Conservation (phyloP, 2,329 filamentous ascomycete species). For the Cercospora berteroae region DNA sequence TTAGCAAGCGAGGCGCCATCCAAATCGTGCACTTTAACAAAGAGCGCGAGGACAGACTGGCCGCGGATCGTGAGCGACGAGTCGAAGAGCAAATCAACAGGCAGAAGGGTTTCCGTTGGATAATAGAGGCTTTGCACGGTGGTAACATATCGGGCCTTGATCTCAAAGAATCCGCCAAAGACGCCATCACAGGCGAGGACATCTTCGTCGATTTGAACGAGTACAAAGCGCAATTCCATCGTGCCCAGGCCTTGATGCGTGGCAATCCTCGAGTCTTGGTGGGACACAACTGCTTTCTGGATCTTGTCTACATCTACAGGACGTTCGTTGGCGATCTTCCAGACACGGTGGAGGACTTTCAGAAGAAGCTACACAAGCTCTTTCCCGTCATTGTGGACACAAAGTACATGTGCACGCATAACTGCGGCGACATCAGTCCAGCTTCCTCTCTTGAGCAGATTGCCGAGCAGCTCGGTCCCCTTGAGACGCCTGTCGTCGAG, state of each 20-base stretch:
- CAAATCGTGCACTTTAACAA: constrained; percentile 45
- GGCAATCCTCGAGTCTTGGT: constrained; percentile 54
- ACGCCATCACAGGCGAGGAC: constrained; percentile 36
- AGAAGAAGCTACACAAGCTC: constrained; percentile 49
- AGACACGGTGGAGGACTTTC: constrained; percentile 54
- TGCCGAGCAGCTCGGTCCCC: constrained; percentile 42
- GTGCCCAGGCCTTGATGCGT: constrained; percentile 45
- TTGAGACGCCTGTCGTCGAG: constrained; percentile 44
- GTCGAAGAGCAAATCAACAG: constrained; percentile 43
- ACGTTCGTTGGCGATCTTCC: constrained; percentile 61
- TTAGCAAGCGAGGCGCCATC: constrained; percentile 45
- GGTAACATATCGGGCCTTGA: constrained; percentile 41
- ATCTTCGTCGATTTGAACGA: constrained; percentile 39
- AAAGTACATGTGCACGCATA: constrained; percentile 61
- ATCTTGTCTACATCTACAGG: constrained; percentile 63
- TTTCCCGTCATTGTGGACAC: constrained; percentile 62
- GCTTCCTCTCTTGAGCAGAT: constrained; percentile 51
- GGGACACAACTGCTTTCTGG: constrained; percentile 64
- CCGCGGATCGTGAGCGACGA: constrained; percentile 40
- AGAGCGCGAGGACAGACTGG: constrained; percentile 45
- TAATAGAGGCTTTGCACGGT: constrained; percentile 49
- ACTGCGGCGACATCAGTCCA: constrained; percentile 53
- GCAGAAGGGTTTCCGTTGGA: constrained; percentile 52
- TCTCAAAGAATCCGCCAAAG: constrained; percentile 38
- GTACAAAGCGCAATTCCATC: constrained; percentile 41